These are phyloP conservation scores for Hordeum vulgare DNA, from an alignment of 176 grass and related monocot species.

Conservation along the genomic window MorexV3_pseudomolecules_assembly NC_058520.1:621088662-621089161, in stretches of 20 bases:
- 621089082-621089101: neutral
- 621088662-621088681: neutral
- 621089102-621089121: neutral
- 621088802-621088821: slow-evolving; percentile 48
- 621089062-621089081: neutral
- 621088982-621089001: slow-evolving; percentile 48
- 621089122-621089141: neutral
- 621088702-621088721: neutral
- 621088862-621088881: neutral
- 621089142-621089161: neutral
- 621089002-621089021: slow-evolving; percentile 65
- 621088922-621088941: slow-evolving; percentile 19
- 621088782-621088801: slow-evolving; percentile 60
- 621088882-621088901: neutral
- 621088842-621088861: neutral
- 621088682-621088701: neutral
- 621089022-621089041: slow-evolving; percentile 28
- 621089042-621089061: slow-evolving; percentile 5
- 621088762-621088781: slow-evolving; percentile 54
- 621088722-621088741: neutral
- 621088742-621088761: slow-evolving; percentile 56
- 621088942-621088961: slow-evolving; percentile 69
- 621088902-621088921: neutral
- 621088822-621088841: slow-evolving; percentile 57
- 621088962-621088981: slow-evolving; percentile 53